A percentile compares a stretch with the other conserved stretches of the same genome.
Conservation (phyloP, 495 filamentous ascomycete species). For the Gamarada debralockiae region DNA sequence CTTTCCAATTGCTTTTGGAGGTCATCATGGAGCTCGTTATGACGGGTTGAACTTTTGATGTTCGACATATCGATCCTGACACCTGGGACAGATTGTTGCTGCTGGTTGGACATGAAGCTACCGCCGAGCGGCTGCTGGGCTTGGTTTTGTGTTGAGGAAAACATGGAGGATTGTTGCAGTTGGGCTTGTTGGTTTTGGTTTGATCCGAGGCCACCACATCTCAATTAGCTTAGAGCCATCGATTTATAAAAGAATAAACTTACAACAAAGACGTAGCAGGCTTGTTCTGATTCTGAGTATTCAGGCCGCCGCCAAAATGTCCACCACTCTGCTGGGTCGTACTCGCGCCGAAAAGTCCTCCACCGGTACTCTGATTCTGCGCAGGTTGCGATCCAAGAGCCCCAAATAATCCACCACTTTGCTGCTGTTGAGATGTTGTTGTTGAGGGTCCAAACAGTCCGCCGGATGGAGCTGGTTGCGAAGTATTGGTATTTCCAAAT, state of each 20-base stretch:
- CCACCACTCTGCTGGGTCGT: constrained; percentile 31
- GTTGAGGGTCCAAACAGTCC: constrained; percentile 31
- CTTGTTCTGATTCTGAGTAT: constrained; percentile 30
- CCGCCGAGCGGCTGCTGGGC: neutral
- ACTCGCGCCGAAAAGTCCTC: constrained; percentile 29
- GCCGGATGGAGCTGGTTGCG: constrained; percentile 18
- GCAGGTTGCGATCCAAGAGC: constrained; percentile 21
- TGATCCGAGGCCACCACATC: constrained; percentile 12
- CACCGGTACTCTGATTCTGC: constrained; percentile 4
- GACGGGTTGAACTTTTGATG: constrained; percentile 81
- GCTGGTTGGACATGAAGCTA: constrained; percentile 24
- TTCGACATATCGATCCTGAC: constrained; percentile 74
- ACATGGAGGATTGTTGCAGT: constrained; percentile 38
- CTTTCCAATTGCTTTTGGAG: constrained; percentile 71
- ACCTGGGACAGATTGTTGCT: constrained; percentile 53
- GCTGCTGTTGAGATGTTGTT: constrained; percentile 21
- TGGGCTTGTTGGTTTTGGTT: constrained; percentile 45
- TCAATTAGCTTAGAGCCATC: constrained; percentile 13
- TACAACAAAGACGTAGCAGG: constrained; percentile 23
- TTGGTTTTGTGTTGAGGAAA: constrained; percentile 17
- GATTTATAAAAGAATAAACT: constrained; percentile 1
- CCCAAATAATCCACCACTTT: constrained; percentile 33
- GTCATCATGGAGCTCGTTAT: constrained; percentile 79
- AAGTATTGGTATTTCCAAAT: constrained; percentile 25
- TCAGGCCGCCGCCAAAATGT: constrained; percentile 38